Conservation (phyloP, 2,329 filamentous ascomycete species). For the Neoscytalidium dimidiatum region DNA sequence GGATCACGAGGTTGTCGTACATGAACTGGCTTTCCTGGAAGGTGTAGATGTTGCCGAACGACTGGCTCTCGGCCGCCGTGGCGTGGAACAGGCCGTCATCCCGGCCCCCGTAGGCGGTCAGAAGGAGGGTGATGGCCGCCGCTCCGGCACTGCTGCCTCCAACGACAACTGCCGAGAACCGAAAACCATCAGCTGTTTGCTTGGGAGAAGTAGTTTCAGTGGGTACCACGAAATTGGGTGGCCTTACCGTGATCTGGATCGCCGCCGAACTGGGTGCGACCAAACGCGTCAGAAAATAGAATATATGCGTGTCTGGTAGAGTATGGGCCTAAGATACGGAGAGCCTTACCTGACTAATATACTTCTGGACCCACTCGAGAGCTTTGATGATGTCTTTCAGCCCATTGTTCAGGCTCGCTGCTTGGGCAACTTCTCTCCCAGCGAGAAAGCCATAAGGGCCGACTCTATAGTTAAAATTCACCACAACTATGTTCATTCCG, state of each 20-base stretch:
- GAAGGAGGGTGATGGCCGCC: conserved; percentile 30
- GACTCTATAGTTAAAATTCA: conserved; percentile 76
- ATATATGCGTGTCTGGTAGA: not conserved
- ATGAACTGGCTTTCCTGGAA: conserved; percentile 52
- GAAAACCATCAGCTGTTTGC: not conserved
- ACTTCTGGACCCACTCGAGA: conserved; percentile 67
- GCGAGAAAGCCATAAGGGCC: conserved; percentile 73
- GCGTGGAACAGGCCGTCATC: conserved; percentile 54
- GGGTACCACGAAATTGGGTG: not conserved
- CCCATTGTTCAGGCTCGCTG: conserved; percentile 66
- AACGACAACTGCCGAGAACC: conserved; percentile 54
- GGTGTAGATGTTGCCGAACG: conserved; percentile 52
- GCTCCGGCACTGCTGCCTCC: conserved; percentile 71
- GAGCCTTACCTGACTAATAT: conserved; percentile 55
- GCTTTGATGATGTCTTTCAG: conserved; percentile 70
- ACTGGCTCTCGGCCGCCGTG: conserved; percentile 57
- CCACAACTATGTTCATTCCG: conserved; percentile 64
- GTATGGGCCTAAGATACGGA: not conserved
- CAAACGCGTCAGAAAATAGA: not conserved
- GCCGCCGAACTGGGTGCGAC: conserved; percentile 61
- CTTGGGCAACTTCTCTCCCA: conserved; percentile 52
- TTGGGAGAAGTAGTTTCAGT: not conserved
- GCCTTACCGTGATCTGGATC: conserved; percentile 56
- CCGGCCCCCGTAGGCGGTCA: conserved; percentile 49
- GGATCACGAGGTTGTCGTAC: conserved; percentile 53